phyloP scores from a whole-genome alignment of 768 basidiomycete species.

The Myochromella boudieri region DNA sequence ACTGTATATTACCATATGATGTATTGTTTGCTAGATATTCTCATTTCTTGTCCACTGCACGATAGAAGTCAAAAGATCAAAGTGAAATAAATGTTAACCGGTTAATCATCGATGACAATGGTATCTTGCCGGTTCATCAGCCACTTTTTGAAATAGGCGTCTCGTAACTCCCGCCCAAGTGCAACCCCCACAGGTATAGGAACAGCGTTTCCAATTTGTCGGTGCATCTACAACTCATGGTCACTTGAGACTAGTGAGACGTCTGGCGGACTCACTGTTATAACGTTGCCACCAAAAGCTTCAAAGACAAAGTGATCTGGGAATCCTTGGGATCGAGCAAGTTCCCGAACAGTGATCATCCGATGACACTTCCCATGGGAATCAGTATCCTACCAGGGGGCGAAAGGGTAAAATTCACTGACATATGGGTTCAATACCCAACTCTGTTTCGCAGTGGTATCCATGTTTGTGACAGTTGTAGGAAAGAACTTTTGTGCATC shows the following conservation, averaged over 20 bases:
- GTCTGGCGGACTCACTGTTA: slow-evolving; percentile 52
- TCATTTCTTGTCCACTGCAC: too few relatives aligned
- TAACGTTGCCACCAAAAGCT: slow-evolving; percentile 48
- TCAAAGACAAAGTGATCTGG: slow-evolving; percentile 72
- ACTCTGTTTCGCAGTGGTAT: slow-evolving; percentile 77
- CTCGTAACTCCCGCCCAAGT: slow-evolving; percentile 60
- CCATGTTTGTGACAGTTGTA: slow-evolving; percentile 78
- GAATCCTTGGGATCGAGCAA: slow-evolving; percentile 81
- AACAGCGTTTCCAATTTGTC: slow-evolving; percentile 82
- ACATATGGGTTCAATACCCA: slow-evolving; percentile 69
- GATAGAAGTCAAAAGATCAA: too few relatives aligned
- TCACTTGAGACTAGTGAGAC: neutral
- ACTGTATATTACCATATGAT: too few relatives aligned
- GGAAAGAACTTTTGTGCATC: slow-evolving; percentile 56
- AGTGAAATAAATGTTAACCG: too few relatives aligned
- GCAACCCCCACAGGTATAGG: slow-evolving; percentile 65
- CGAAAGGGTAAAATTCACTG: too few relatives aligned
- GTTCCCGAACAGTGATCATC: slow-evolving; percentile 72
- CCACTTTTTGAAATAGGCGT: slow-evolving; percentile 56
- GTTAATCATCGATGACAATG: slow-evolving; percentile 34
- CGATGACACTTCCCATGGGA: slow-evolving; percentile 68
- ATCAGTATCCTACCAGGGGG: too few relatives aligned
- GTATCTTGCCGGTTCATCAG: slow-evolving; percentile 31
- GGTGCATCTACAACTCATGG: slow-evolving; percentile 55
- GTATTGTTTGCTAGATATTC: too few relatives aligned